Base-by-base conservation (phyloP, 1,139 yeast species). In the Kurtzmaniella natalensis region DNA sequence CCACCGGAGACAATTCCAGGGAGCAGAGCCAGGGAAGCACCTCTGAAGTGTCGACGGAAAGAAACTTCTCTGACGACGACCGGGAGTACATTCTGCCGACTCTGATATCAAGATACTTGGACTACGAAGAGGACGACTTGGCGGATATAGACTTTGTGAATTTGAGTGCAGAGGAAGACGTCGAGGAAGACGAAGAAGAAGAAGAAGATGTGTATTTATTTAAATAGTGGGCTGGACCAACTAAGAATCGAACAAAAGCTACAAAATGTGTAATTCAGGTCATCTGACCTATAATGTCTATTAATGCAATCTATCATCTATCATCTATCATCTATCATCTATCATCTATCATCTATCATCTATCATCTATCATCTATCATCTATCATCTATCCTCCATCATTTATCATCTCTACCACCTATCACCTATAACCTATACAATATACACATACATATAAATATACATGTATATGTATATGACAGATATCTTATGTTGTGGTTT, bases 81-180 rank as follows among this genome's bases (percentile, higher is more conserved):
- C 56, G 52, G 35, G 72, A 65, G 39, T 66, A 67, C 39, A 57
- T 65, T 18, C 70, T 61, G 69, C 72, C 73, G 2, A 57, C 55
- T 29, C 66, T 61, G 66, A 46, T 66, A 33, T 59, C 67, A 7
- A 53, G 51, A 28, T 58, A 53, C 31, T 57, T 56, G 34, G 68
- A 53, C 3, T 37, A 39, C 2, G 54, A 47, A 13, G 44, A 40
- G 3, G 53, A 44, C 11, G 44, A 48, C 10, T 37, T 40, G 9
- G 58, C 49, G 4, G 65, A 59, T 16, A 55, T 50, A 17, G 65
- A 59, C 33, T 59, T 57, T 38, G 53, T 56, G 11, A 50, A 57
- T 16, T 35, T 31, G n/a, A 40, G 29, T 29, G 43, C 37, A 6
- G 40, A 38, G n/a, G 45, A 40, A 7, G 45, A 40, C 16, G 41